phyloP scores from a whole-genome alignment of 441 rosid genomes.

The Gossypium trilobum region DNA sequence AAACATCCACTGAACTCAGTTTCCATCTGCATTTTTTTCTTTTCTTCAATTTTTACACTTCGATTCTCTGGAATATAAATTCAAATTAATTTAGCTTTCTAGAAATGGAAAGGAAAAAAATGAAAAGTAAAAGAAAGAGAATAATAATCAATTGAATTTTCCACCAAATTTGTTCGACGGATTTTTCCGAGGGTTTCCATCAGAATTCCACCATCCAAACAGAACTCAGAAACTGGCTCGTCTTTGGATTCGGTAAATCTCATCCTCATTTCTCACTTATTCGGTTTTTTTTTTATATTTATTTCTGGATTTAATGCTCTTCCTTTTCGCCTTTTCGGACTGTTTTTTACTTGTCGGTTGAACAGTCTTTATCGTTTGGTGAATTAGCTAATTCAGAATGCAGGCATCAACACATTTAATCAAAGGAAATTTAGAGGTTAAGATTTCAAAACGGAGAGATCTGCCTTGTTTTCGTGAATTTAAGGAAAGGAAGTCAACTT shows the following conservation, averaged over 20 bases:
- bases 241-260: background rate
- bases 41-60: background rate
- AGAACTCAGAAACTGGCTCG: background rate
- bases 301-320: background rate
- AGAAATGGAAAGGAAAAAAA: background rate
- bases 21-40: background rate
- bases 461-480: constrained; percentile 17
- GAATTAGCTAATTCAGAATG: constrained; percentile 33
- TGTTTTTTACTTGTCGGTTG: constrained; percentile 18
- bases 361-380: constrained; percentile 13
- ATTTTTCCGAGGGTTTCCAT: constrained; percentile 26
- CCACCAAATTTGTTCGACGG: constrained; percentile 25
- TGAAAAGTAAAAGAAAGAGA: background rate
- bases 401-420: constrained; percentile 44
- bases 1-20: background rate
- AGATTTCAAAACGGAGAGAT: constrained; percentile 25
- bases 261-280: background rate
- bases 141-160: background rate
- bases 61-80: background rate
- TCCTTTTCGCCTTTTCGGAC: background rate
- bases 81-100: background rate
- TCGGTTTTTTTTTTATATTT: background rate
- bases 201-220: background rate
- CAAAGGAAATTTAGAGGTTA: constrained; percentile 33
- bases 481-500: constrained; percentile 15